A percentile compares a stretch with the other conserved stretches of the same genome.
Evolutionary conservation across 1,284 basidiomycete genomes (phyloP).

Genomic region (Cutaneotrichosporon curvatum): DNA sequence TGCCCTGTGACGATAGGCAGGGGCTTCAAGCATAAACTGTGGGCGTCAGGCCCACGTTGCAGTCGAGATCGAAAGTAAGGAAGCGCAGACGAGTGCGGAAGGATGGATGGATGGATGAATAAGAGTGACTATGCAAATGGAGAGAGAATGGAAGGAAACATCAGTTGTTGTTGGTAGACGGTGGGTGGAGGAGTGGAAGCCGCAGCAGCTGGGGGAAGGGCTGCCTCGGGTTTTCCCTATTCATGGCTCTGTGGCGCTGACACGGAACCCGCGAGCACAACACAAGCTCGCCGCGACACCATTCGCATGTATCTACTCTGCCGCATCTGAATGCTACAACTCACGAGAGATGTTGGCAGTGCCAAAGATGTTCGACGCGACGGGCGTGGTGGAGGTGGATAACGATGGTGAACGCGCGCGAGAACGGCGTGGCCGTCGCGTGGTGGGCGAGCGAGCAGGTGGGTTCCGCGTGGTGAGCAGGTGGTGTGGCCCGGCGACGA

Average conservation of each 20-base stretch:
- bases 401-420: conserved; percentile 6
- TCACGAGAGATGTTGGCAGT: conserved; percentile 8
- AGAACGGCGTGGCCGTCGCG: conserved; percentile 19
- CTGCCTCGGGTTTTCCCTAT: neutral
- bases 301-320: conserved; percentile 4
- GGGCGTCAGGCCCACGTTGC: conserved; percentile 14
- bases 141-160: neutral
- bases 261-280: neutral
- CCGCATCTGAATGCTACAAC: neutral
- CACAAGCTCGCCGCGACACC: neutral
- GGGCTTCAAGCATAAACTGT: conserved; percentile 9
- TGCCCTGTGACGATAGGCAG: neutral
- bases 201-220: neutral
- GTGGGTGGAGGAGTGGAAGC: neutral
- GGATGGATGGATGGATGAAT: conserved; percentile 8
- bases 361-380: conserved; percentile 1
- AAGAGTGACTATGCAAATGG: neutral
- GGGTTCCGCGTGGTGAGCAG: conserved; percentile 2
- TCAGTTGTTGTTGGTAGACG: too few species aligned
- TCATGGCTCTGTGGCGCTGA: neutral
- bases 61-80: neutral
- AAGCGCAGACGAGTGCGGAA: neutral
- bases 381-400: conserved; percentile 2
- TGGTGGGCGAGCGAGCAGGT: conserved; percentile 8
- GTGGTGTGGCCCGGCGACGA: too few species aligned